These are phyloP conservation scores for Rhizopogon parksii DNA, from an alignment of 1,284 basidiomycete genomes.

Conservation along the genomic window DNA sequence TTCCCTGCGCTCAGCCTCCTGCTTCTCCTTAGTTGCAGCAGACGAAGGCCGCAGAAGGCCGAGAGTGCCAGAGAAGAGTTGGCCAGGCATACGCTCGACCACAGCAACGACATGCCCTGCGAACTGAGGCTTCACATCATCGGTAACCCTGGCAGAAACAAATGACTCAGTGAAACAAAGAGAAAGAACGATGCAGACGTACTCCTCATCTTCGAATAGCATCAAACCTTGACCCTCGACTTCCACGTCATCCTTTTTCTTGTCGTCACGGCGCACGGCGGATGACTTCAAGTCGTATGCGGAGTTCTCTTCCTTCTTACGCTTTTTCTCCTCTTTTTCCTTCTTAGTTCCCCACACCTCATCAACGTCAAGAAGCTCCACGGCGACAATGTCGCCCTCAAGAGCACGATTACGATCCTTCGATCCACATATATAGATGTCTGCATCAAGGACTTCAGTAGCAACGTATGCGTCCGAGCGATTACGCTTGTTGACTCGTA, in stretches of 20 bases:
- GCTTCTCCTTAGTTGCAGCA: conserved; percentile 98
- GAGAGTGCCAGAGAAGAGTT: conserved; percentile 95
- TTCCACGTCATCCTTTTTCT: conserved; percentile 99
- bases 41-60: conserved; percentile 94
- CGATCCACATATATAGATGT: conserved; percentile 98
- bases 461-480: conserved; percentile 98
- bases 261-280: conserved; percentile 87
- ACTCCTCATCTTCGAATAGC: conserved; percentile 97
- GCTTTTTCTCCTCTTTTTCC: conserved; percentile 99
- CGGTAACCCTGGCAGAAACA: conserved; percentile 66
- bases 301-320: conserved; percentile 98
- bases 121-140: conserved; percentile 92
- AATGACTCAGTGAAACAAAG: conserved; percentile 9
- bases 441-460: conserved; percentile 97
- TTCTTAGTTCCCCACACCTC: conserved; percentile 99
- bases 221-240: conserved; percentile 97
- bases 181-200: conserved; percentile 20
- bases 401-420: conserved; percentile 98
- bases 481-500: conserved; percentile 98
- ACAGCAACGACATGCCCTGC: conserved; percentile 98
- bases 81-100: conserved; percentile 97
- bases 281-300: conserved; percentile 78
- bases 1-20: conserved; percentile 95
- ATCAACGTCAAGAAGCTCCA: conserved; percentile 95
- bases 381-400: conserved; percentile 97